Percentiles rank a stretch among this genome's conserved stretches.
Conservation (phyloP, 768 basidiomycete genomes). For the Atractiella rhizophila region DNA sequence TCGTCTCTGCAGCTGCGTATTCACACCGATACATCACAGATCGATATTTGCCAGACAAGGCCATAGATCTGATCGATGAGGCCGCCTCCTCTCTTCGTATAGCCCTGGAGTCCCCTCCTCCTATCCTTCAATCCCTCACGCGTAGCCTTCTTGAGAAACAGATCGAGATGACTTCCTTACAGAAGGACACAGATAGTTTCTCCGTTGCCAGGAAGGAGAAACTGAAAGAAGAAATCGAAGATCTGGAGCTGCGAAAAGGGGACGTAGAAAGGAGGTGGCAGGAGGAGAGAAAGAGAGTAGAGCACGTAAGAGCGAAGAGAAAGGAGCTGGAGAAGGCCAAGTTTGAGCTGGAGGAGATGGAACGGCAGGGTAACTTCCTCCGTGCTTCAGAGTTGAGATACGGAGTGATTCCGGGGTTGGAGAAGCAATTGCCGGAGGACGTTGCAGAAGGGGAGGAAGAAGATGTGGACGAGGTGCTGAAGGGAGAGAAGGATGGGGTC, state of each 20-base stretch:
- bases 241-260: not conserved
- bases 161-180: slow-evolving; percentile 77
- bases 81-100: slow-evolving; percentile 68
- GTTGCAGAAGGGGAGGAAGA: slow-evolving; percentile 12
- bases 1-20: slow-evolving; percentile 65
- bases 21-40: slow-evolving; percentile 57
- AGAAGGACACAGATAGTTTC: slow-evolving; percentile 31
- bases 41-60: slow-evolving; percentile 22
- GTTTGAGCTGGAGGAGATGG: slow-evolving; percentile 72
- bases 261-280: slow-evolving; percentile 38
- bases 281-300: slow-evolving; percentile 23
- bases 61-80: slow-evolving; percentile 78
- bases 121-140: slow-evolving; percentile 65
- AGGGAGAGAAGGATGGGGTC: slow-evolving; percentile 4
- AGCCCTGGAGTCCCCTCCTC: slow-evolving; percentile 68
- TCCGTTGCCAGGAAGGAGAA: slow-evolving; percentile 1
- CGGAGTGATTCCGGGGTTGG: slow-evolving; percentile 68
- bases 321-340: slow-evolving; percentile 64
- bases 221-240: slow-evolving; percentile 3
- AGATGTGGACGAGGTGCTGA: slow-evolving; percentile 3
- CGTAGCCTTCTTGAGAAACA: slow-evolving; percentile 45
- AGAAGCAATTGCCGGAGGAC: slow-evolving; percentile 27
- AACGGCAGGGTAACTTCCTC: slow-evolving; percentile 33
- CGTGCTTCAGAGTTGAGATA: slow-evolving; percentile 65
- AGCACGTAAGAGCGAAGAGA: slow-evolving; percentile 50